Percentiles rank a stretch among this genome's conserved stretches.
phyloP scores from a whole-genome alignment of 768 basidiomycete species.

The Boletus vermiculosoides region DNA sequence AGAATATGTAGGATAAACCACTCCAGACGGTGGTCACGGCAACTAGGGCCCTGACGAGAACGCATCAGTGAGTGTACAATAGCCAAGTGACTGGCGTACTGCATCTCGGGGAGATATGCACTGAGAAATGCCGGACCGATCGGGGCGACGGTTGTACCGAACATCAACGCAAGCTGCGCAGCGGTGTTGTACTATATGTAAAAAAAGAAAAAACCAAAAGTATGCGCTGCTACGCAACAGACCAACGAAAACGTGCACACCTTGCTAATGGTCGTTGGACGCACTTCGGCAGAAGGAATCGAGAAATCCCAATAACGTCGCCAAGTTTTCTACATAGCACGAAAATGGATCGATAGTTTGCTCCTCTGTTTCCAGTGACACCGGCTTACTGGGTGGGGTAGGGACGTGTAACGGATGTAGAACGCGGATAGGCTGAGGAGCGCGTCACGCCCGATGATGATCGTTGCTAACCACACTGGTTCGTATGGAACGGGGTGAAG shows the following conservation, averaged over 20 bases:
- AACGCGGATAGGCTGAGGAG: conserved; percentile 86
- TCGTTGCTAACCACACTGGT: conserved; percentile 76
- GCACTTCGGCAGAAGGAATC: conserved; percentile 92
- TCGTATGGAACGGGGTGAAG: not conserved
- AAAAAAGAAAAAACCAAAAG: not conserved
- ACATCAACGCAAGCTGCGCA: conserved; percentile 90
- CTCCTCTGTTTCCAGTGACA: not conserved
- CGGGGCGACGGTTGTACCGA: conserved; percentile 80
- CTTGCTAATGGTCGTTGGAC: conserved; percentile 93
- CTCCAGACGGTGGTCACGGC: conserved; percentile 92
- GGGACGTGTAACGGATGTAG: conserved; percentile 87
- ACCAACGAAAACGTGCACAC: conserved; percentile 34
- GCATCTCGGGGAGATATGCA: conserved; percentile 59
- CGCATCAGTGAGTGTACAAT: not conserved
- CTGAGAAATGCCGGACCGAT: conserved; percentile 61
- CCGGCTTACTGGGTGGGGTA: conserved; percentile 71
- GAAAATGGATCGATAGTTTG: conserved; percentile 2
- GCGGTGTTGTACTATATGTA: conserved; percentile 78
- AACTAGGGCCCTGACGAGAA: conserved; percentile 66
- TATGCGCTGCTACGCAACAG: not conserved
- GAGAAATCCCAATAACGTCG: conserved; percentile 94
- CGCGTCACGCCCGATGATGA: conserved; percentile 89
- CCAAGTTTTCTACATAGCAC: conserved; percentile 75
- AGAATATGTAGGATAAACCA: conserved; percentile 78
- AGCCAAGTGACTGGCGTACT: conserved; percentile 51